Base-by-base conservation (phyloP, 345 rosid species). In the Sonneratia caseolaris region DNA sequence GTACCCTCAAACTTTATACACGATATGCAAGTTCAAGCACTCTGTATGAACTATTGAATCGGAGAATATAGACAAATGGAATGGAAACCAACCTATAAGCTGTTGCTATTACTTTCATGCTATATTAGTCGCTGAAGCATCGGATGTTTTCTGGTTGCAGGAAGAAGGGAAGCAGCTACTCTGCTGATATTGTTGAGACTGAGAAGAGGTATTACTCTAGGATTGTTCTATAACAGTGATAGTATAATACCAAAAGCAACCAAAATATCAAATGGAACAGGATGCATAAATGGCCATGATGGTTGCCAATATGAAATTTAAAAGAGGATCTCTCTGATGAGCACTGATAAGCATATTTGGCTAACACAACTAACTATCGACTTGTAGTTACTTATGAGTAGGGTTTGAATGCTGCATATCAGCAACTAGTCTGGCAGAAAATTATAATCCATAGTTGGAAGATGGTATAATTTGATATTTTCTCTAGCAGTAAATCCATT, bases 151-250 rank as follows among this genome's bases (percentile, higher is more conserved):
- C 32, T 66, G 45, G 16, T 70, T 81, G 70, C 86, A 92, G 96
- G 78, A 90, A 90, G 88, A 88, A 88, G 79, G 85, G 88, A 71
- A 86, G 78, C 86, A 83, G 88, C 89, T 83, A 82, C 77, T 70
- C 77, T 47, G 74, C 77, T 51, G 88, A 78, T 81, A 37, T 86
- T 45, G 75, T 89, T 42, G 90, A 81, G 87, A 86, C 88, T 70
- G 90, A 86, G 82, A 73, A 75, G 80, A 85, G 91, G 95, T 92
- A 82, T 0, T 73, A 45, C 32, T 32, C 45, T 43, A 42, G 11
- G 22, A n/a, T 22, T 22, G 64, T 7, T 53, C 57, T 53, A 53
- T 16, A 53, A 1, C 6, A 53, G 1, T 16, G 4, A 53, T 21
- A 19, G 21, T 16, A 27, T 15, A 24, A 24, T 5, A 62, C 66